Base-by-base conservation (phyloP, 2,329 filamentous ascomycete genomes). In the Fusarium concolor region DNA sequence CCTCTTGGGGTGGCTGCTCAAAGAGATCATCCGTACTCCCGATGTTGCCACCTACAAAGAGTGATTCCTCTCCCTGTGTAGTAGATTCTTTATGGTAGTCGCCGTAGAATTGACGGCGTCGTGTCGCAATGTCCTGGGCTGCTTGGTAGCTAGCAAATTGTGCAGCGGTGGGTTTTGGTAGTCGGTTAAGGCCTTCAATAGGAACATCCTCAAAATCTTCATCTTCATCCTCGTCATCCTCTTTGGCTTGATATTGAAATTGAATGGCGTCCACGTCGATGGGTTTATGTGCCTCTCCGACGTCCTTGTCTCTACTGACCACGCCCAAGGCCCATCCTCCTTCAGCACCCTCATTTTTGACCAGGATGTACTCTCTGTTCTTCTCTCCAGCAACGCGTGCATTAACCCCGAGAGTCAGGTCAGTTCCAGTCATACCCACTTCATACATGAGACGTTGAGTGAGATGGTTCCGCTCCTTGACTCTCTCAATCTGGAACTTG, bases 261-360 rank as follows among this genome's bases (percentile, higher is more conserved):
- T 84, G 83, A 72, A 87, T 84, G 54, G 82, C 87, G 76, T 99
- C 96, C 18, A 99, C 88, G 76, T 98, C 94, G 62, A 99, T 98
- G 0, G 96, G 95, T 76, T 94, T 97, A 66, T 94, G 90, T 28
- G 89, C 88, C 66, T 92, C 87, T 4, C 93, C 94, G 42, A 90
- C 86, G 50, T 96, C 88, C 68, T 92, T 96, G 62, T 93, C 91
- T 64, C 90, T 93, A 65, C 91, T 94, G 22, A 99, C 94, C 26
- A 99, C 96, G 52, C 96, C 96, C 8, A 99, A 82, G 1, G 95
- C 95, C 94, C 94, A 99, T 7, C 96, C 96, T 44, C 96, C 96
- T 77, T 98, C 95, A 2, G 93, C 94, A 1, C 94, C 93, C 43
- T 96, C 93, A 72, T 98, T 98, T 80, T 96, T 97, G 38, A 99